Conservation (phyloP, 805 yeast species). For the Brettanomyces nanus region DNA sequence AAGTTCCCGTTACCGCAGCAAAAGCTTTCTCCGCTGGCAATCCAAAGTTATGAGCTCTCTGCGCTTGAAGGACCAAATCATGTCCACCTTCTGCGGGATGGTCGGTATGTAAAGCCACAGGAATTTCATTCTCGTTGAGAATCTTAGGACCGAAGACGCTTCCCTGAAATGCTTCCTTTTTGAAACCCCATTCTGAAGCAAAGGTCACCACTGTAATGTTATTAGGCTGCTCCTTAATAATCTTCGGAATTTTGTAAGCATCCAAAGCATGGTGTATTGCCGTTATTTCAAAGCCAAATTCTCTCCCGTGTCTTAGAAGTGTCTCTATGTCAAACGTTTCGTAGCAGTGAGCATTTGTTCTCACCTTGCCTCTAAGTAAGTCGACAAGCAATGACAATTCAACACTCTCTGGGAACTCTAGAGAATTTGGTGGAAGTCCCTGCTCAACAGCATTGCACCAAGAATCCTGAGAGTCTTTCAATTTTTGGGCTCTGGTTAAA, state of each 20-base stretch:
- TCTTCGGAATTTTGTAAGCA: conserved; percentile 3
- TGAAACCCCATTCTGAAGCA: conserved; percentile 3
- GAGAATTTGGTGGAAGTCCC: conserved; percentile 1
- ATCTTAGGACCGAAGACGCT: conserved; percentile 3
- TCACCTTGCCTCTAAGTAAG: conserved; percentile 2
- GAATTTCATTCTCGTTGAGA: conserved; percentile 1
- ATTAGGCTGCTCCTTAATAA: neutral
- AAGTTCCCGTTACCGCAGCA: conserved; percentile 1
- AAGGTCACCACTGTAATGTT: conserved; percentile 1
- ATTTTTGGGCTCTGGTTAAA: neutral
- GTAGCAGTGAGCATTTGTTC: conserved; percentile 3
- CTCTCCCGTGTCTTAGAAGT: conserved; percentile 3
- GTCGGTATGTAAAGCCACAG: neutral
- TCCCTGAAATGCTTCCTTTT: conserved; percentile 3
- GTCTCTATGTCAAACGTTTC: conserved; percentile 3
- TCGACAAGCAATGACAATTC: neutral
- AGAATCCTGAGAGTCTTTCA: conserved; percentile 1
- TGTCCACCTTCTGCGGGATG: conserved; percentile 3
- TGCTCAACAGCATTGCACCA: conserved; percentile 1
- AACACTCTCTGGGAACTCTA: neutral
- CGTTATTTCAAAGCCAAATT: conserved; percentile 2
- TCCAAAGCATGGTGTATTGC: conserved; percentile 3
- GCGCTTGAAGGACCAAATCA: conserved; percentile 2
- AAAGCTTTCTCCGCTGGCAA: conserved; percentile 3
- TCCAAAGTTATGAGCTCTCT: conserved; percentile 2